These are phyloP conservation scores for Pseudogymnoascus sp. DNA, from an alignment of 2,329 filamentous ascomycete genomes.

Conservation along the genomic window DNA sequence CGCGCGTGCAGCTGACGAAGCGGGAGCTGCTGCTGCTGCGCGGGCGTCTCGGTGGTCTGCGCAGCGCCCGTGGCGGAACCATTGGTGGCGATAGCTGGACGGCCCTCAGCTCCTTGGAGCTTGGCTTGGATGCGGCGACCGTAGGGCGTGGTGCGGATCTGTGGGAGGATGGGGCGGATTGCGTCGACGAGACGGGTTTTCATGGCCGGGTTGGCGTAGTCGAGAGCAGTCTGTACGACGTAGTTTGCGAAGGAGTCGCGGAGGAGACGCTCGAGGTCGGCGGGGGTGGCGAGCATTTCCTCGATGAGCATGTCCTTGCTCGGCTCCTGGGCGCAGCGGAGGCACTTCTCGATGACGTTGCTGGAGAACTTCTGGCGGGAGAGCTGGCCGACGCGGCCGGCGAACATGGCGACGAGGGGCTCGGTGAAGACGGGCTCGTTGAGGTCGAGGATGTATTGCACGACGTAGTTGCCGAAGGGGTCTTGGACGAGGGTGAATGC, in stretches of 20 bases:
- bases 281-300: slow-evolving; percentile 65
- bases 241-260: slow-evolving; percentile 96
- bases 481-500: slow-evolving; percentile 90
- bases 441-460: slow-evolving; percentile 96
- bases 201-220: slow-evolving; percentile 68
- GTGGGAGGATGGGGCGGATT: slow-evolving; percentile 77
- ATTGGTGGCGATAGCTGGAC: slow-evolving; percentile 13
- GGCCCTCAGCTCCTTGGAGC: slow-evolving; percentile 56
- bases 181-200: slow-evolving; percentile 73
- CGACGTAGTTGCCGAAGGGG: slow-evolving; percentile 96
- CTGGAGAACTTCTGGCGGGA: slow-evolving; percentile 99
- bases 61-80: neutral
- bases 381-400: slow-evolving; percentile 60
- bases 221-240: slow-evolving; percentile 92
- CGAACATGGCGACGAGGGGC: slow-evolving; percentile 77
- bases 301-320: slow-evolving; percentile 77
- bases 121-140: slow-evolving; percentile 91
- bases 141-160: slow-evolving; percentile 85
- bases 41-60: neutral
- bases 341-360: slow-evolving; percentile 95
- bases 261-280: slow-evolving; percentile 80
- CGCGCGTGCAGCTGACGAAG: slow-evolving; percentile 27
- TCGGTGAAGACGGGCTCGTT: slow-evolving; percentile 84
- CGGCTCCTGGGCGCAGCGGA: slow-evolving; percentile 71
- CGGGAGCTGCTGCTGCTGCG: slow-evolving; percentile 21